Base-by-base conservation (phyloP, 2,329 filamentous ascomycete species). In the Cordyceps pruinosa region DNA sequence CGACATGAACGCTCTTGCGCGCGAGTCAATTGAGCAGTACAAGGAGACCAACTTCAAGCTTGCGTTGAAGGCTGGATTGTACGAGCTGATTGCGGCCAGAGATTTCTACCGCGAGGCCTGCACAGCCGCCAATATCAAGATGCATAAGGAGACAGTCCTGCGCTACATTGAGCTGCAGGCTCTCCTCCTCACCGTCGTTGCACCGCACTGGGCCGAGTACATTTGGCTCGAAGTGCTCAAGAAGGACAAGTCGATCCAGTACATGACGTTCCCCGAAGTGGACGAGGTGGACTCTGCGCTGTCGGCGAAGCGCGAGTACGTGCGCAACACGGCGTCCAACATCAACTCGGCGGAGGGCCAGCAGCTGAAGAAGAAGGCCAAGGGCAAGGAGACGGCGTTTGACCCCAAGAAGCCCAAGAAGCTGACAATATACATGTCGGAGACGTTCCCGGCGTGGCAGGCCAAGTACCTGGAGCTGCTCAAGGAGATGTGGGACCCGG, bases 131-230 rank as follows among this genome's bases (percentile, higher is more conserved):
- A 88, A 88, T 49, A 83, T 94, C 61, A 86, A 88, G 65, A 93
- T 97, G 87, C 92, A 97, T 76, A 83, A 84, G 64, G 88, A 91
- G 62, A 77, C 95, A 12, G 80, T 93, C 32, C 75, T 83, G 64
- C 83, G 86, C 64, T 99, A 94, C 73, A 85, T 96, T 63, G 88
- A 95, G 74, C 80, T 95, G 21, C 93, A 97, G 72, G 86, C 89
- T 46, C 80, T 96, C 51, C 79, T 97, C 67, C 76, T 97, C 64
- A 82, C 87, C 3, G 88, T 91, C 52, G 86, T 97, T 61, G 87
- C 93, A 2, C 93, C 94, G 58, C 94, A 99, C 74, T 97, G 91
- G 87, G 80, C 90, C 47, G 94, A 99, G 69, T 88, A 96, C 73
- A 85, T 99, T 69, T 97, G 91, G 90, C 83, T 88, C 56, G 93